These are phyloP conservation scores for Globisporangium sylvaticum DNA, from an alignment of 352 stramenopile species.

Conservation along the genomic window DNA sequence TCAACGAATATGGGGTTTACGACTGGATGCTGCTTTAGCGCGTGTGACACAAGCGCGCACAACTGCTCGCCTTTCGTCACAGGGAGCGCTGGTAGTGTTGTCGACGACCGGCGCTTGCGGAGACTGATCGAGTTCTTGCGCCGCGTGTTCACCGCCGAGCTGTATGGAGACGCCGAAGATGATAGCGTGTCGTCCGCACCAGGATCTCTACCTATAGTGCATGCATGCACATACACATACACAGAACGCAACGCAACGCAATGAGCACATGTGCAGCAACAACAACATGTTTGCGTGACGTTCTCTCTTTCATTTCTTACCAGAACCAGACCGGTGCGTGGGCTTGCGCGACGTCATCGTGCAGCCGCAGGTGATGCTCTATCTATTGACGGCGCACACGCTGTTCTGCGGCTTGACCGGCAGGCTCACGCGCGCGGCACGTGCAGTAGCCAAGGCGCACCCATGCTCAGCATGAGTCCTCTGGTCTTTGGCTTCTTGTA, in stretches of 20 bases:
- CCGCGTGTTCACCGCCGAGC: not conserved
- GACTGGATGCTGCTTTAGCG: not conserved
- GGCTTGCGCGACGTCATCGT: conserved; percentile 11
- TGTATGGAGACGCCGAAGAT: conserved; percentile 2
- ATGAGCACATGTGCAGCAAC: not conserved
- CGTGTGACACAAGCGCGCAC: not conserved
- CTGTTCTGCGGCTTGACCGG: not conserved
- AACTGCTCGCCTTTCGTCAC: conserved; percentile 7
- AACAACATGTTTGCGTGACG: not conserved
- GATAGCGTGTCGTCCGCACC: not conserved
- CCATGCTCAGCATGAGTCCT: not conserved
- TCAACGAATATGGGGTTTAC: conserved; percentile 4
- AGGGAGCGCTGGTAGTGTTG: not conserved
- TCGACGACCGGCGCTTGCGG: conserved; percentile 15
- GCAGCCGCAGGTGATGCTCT: not conserved
- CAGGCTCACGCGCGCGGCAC: not conserved
- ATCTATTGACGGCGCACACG: not conserved
- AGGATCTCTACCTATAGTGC: not conserved
- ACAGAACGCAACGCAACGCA: not conserved
- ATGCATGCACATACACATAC: not conserved
- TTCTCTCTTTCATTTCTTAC: conserved; percentile 1
- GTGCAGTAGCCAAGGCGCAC: not conserved
- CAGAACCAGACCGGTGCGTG: conserved; percentile 6
- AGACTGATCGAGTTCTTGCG: not conserved
- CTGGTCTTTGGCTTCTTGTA: not conserved